Percentiles rank a stretch among this genome's conserved stretches.
Conservation (phyloP, 768 basidiomycete species). For the Kwoniella europaea region DNA sequence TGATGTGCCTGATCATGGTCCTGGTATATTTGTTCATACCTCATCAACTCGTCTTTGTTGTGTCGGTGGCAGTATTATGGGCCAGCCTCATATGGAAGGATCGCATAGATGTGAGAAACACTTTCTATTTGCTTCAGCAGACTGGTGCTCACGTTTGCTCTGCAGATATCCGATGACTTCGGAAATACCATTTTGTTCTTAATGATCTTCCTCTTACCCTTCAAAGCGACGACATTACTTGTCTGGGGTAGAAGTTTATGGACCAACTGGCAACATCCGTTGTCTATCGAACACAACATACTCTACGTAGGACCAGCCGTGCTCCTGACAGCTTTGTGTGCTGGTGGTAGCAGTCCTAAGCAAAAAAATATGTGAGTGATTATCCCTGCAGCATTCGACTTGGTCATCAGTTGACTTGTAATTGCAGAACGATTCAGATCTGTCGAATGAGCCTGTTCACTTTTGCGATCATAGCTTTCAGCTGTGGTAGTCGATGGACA, state of each 20-base stretch:
- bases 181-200: conserved; percentile 68
- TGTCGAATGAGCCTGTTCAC: neutral
- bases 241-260: conserved; percentile 88
- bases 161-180: neutral
- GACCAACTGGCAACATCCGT: conserved; percentile 77
- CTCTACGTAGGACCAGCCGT: conserved; percentile 29
- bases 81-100: neutral
- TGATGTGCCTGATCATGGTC: conserved; percentile 65
- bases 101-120: neutral
- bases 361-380: conserved; percentile 11
- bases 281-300: conserved; percentile 73
- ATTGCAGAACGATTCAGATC: neutral
- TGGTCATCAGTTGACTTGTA: neutral
- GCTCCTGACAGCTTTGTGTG: conserved; percentile 16
- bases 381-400: too few species aligned
- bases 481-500: conserved; percentile 20
- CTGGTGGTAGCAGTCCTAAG: neutral
- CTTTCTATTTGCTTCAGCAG: neutral
- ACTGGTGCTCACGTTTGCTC: neutral
- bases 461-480: conserved; percentile 11
- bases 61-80: conserved; percentile 63
- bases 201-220: conserved; percentile 79
- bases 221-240: conserved; percentile 74
- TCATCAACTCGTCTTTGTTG: conserved; percentile 88
- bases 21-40: conserved; percentile 80